Base-by-base conservation (phyloP, 768 basidiomycete species). In the Kwoniella heveanensis region DNA sequence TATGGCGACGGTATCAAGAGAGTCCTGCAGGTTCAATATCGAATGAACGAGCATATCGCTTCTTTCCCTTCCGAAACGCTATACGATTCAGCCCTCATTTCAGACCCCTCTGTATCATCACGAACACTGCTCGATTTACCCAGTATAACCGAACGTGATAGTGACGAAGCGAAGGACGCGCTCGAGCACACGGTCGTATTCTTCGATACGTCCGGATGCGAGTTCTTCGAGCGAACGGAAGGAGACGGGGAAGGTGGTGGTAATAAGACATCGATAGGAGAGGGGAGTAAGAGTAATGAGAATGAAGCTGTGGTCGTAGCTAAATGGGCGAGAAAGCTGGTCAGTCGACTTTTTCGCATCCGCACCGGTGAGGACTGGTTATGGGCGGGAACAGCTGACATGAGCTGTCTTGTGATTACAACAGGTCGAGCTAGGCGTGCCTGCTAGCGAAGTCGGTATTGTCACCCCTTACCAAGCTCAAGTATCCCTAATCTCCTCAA, bases 401-500 rank as follows among this genome's bases (percentile, higher is more conserved):
- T 26, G 25, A 24, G 25, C 9, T 53, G 5, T n/a, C 27, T 21
- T 48, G 29, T 15, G 37, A 15, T 19, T n/a, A n/a, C n/a, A n/a
- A 39, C 59, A 91, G 90, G 81, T 87, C 24, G 80, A 79, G 15
- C 83, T 84, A 15, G 88, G 89, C 4, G 78, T 95, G 1, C 76
- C 82, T 6, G 84, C 90, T 0, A 81, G 81, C 1, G 89, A 93
- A 71, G 91, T 97, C 54, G 91, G 90, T 5, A 83, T 97, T 57
- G 88, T 97, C 66, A 90, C 92, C 1, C 93, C 93, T 84, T 92
- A 99, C 80, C 92, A 96, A 82, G 91, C 93, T 0, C 96, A 99
- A 79, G 94, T 98, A 2, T 86, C 89, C 1, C 83, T 93, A 1
- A 83, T 98, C 39, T 86, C 90, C 0, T 87, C 88, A 0, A 81